These are phyloP conservation scores for Gossypium davidsonii DNA, from an alignment of 441 rosid species.

Conservation along the genomic window DNA sequence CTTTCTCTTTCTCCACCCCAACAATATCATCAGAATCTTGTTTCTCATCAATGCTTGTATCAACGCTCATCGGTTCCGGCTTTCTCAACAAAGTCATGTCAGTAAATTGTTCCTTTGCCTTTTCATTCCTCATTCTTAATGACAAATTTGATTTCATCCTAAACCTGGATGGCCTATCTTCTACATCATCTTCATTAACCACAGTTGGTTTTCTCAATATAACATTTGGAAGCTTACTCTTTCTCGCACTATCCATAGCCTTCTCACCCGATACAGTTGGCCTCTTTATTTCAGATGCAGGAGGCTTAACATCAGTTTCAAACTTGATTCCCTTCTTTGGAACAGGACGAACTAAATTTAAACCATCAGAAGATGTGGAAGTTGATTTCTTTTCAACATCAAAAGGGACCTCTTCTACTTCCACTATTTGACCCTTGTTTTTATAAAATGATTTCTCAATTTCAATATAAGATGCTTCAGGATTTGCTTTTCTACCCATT, in stretches of 20 bases:
- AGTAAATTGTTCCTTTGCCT: slow-evolving; percentile 48
- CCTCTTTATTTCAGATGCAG: slow-evolving; percentile 32
- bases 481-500: slow-evolving; percentile 65
- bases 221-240: slow-evolving; percentile 64
- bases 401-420: slow-evolving; percentile 59
- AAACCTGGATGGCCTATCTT: slow-evolving; percentile 49
- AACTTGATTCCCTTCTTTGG: slow-evolving; percentile 58
- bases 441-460: slow-evolving; percentile 71
- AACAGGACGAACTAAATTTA: slow-evolving; percentile 69
- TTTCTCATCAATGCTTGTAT: slow-evolving; percentile 17
- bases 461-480: slow-evolving; percentile 65
- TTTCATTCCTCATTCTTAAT: slow-evolving; percentile 49
- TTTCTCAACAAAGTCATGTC: slow-evolving; percentile 74
- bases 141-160: slow-evolving; percentile 63
- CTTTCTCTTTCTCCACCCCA: slow-evolving; percentile 24
- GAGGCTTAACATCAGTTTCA: slow-evolving; percentile 34
- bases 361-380: slow-evolving; percentile 35
- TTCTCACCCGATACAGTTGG: slow-evolving; percentile 30
- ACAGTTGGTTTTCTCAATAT: slow-evolving; percentile 73
- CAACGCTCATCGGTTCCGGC: slow-evolving; percentile 39
- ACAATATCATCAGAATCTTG: slow-evolving; percentile 21
- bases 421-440: slow-evolving; percentile 60
- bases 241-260: slow-evolving; percentile 23
- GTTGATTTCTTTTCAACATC: slow-evolving; percentile 47
- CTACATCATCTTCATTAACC: slow-evolving; percentile 45